These are phyloP conservation scores for Leucocoprinus leucothites DNA, from an alignment of 768 basidiomycete species.

Conservation along the genomic window DNA sequence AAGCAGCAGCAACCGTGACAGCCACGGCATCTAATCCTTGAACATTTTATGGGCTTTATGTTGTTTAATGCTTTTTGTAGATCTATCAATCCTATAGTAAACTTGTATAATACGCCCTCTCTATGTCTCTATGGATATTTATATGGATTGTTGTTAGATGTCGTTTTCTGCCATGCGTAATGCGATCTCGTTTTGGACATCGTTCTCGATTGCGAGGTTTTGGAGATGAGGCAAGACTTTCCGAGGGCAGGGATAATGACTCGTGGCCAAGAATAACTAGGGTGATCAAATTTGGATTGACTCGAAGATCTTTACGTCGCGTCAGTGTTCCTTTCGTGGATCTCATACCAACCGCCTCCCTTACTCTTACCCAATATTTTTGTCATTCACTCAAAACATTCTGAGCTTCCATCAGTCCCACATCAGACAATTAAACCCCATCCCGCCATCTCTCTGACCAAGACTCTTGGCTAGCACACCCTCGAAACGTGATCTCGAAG, in stretches of 20 bases:
- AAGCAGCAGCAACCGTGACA: slow-evolving; percentile 9
- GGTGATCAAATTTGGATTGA: neutral
- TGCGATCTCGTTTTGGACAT: neutral
- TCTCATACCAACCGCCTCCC: neutral
- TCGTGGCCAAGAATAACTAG: neutral
- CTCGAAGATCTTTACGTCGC: slow-evolving; percentile 1
- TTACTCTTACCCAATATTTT: neutral
- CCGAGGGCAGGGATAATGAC: neutral
- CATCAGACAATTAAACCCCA: neutral
- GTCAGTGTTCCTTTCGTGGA: neutral
- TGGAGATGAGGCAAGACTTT: neutral
- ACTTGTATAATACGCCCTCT: slow-evolving; percentile 13
- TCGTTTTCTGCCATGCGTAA: neutral
- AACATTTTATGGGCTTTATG: slow-evolving; percentile 8
- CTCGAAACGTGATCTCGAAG: neutral
- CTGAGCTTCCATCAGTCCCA: neutral
- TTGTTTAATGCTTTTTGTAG: slow-evolving; percentile 9
- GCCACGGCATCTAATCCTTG: slow-evolving; percentile 9
- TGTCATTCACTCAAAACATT: neutral
- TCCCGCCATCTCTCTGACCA: neutral
- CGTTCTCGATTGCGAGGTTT: no score
- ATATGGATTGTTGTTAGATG: slow-evolving; percentile 9
- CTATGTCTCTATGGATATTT: slow-evolving; percentile 14
- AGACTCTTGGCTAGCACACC: neutral
- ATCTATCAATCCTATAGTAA: slow-evolving; percentile 12